These are phyloP conservation scores for Mortierella sp. DNA, from an alignment of 371 early-diverging fungal species.

Conservation along the genomic window DNA sequence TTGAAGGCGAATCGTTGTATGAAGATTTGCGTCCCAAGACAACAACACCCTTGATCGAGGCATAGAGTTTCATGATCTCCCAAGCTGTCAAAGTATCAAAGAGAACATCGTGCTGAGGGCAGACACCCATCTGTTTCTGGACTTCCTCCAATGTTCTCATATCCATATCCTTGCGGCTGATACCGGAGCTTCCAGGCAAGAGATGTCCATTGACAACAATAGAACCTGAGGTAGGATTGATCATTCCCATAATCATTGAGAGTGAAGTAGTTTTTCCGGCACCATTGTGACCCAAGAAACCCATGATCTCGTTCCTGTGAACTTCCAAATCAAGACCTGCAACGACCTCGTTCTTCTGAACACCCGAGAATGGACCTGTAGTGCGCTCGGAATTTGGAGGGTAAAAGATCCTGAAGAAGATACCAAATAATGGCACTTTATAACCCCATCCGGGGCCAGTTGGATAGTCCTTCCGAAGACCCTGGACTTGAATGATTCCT, in stretches of 20 bases:
- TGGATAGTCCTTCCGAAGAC: constrained; percentile 35
- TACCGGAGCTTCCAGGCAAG: constrained; percentile 53
- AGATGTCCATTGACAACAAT: constrained; percentile 53
- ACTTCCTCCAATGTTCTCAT: constrained; percentile 45
- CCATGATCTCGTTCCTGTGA: constrained; percentile 56
- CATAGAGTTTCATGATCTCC: constrained; percentile 71
- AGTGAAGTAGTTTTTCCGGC: constrained; percentile 74
- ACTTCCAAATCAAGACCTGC: constrained; percentile 50
- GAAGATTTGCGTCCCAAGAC: constrained; percentile 25
- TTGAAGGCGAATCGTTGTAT: not conserved
- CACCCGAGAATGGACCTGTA: constrained; percentile 35
- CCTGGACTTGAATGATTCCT: constrained; percentile 36
- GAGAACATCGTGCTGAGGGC: constrained; percentile 69
- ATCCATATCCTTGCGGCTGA: constrained; percentile 27
- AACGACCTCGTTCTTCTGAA: constrained; percentile 52
- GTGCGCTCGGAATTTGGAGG: constrained; percentile 36
- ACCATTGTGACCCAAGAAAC: constrained; percentile 61
- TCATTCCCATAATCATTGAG: constrained; percentile 66
- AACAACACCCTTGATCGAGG: constrained; percentile 72
- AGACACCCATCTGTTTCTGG: constrained; percentile 58
- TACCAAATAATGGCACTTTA: constrained; percentile 26
- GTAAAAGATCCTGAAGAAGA: constrained; percentile 49
- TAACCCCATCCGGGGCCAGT: constrained; percentile 44
- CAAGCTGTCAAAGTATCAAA: constrained; percentile 71
- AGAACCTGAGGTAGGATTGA: constrained; percentile 44